These are phyloP conservation scores for Rutstroemia sp. DNA, from an alignment of 2,329 filamentous ascomycete genomes.

Conservation along the genomic window DNA sequence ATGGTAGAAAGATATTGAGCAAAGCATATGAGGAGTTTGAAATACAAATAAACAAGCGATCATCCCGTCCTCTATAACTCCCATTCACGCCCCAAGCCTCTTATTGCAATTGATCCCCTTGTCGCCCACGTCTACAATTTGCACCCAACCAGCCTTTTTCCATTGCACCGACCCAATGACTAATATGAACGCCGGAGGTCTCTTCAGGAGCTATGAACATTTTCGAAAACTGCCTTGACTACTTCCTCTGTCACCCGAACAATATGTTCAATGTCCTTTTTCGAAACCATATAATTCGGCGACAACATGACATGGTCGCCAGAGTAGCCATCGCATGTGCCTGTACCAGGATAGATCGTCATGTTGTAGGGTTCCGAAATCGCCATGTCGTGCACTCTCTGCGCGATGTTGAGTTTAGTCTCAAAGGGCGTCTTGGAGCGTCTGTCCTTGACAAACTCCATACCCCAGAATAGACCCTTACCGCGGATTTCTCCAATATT, in stretches of 20 bases:
- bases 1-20: too few relatives aligned
- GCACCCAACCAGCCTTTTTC: background rate
- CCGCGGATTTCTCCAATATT: slow-evolving; percentile 56
- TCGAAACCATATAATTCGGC: slow-evolving; percentile 51
- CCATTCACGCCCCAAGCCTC: background rate
- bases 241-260: slow-evolving; percentile 34
- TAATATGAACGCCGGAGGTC: background rate
- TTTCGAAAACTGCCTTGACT: slow-evolving; percentile 20
- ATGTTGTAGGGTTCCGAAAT: slow-evolving; percentile 39
- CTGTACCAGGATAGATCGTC: slow-evolving; percentile 51
- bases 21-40: too few relatives aligned
- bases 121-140: background rate
- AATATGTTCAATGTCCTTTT: slow-evolving; percentile 46
- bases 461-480: slow-evolving; percentile 49
- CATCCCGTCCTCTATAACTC: background rate
- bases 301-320: slow-evolving; percentile 58
- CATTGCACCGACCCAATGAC: background rate
- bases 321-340: slow-evolving; percentile 44
- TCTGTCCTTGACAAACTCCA: slow-evolving; percentile 48
- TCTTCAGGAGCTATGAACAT: background rate
- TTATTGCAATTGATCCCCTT: background rate
- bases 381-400: slow-evolving; percentile 42
- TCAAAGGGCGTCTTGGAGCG: slow-evolving; percentile 42
- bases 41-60: too few relatives aligned
- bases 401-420: slow-evolving; percentile 35